Evolutionary conservation across 1,139 yeast genomes (phyloP).

Genomic region (Geotrichum bryndzae): DNA sequence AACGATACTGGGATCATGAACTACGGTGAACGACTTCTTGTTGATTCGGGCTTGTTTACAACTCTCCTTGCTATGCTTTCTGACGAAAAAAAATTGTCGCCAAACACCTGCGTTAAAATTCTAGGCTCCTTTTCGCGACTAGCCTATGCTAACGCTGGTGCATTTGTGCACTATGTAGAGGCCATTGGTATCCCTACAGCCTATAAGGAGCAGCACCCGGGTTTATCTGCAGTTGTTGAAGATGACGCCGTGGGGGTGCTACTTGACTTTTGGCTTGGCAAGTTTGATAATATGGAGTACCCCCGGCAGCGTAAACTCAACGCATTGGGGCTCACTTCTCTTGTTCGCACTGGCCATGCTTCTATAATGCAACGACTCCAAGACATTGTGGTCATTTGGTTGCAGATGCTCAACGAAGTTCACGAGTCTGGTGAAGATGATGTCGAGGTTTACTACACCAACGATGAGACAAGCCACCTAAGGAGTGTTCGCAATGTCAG

Average conservation of each 20-base stretch:
- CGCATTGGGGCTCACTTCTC: conserved; percentile 52
- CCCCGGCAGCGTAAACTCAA: conserved; percentile 63
- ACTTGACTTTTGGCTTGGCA: conserved; percentile 33
- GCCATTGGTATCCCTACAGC: neutral
- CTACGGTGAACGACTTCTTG: conserved; percentile 13
- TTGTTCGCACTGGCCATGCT: conserved; percentile 36
- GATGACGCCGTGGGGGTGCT: conserved; percentile 20
- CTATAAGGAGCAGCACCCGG: neutral
- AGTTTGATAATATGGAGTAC: conserved; percentile 50
- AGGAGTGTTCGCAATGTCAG: conserved; percentile 6
- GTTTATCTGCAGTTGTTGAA: neutral
- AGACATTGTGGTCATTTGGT: conserved; percentile 47
- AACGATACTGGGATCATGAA: conserved; percentile 23
- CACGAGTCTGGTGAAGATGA: conserved; percentile 46
- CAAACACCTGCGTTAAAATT: conserved; percentile 45
- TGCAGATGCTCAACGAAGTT: conserved; percentile 65
- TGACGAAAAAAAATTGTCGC: conserved; percentile 44
- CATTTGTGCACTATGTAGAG: conserved; percentile 39
- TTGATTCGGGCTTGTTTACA: conserved; percentile 22
- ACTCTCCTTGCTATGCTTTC: conserved; percentile 42
- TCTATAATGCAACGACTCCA: conserved; percentile 32
- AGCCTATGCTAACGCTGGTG: conserved; percentile 44
- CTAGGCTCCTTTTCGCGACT: conserved; percentile 51
- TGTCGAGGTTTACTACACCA: conserved; percentile 28
- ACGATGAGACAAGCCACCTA: conserved; percentile 21